A percentile compares a stretch with the other conserved stretches of the same genome.
Evolutionary conservation across 495 filamentous ascomycete genomes (phyloP).

Genomic region (Alectoria sarmentosa): DNA sequence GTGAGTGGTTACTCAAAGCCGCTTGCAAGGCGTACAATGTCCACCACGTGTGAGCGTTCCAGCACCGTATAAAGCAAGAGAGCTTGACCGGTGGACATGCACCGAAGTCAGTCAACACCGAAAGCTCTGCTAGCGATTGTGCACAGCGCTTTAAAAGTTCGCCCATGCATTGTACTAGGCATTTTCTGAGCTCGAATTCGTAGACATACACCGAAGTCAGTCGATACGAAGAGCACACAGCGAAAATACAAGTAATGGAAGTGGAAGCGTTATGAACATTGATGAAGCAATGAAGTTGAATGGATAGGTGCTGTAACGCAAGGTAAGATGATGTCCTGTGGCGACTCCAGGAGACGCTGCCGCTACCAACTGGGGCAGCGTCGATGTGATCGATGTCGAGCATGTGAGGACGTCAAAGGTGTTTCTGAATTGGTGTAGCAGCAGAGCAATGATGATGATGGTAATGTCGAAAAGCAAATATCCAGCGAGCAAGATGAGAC

Average conservation of each 20-base stretch:
- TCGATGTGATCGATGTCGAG: not conserved
- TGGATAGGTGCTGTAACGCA: not conserved
- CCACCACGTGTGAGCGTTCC: not conserved
- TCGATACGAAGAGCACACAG: constrained; percentile 17
- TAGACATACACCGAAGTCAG: constrained; percentile 22
- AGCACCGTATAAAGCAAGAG: not conserved
- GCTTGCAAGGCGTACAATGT: not conserved
- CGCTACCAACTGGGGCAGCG: not conserved
- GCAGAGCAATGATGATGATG: not conserved
- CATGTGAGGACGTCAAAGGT: not conserved
- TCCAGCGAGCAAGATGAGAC: constrained; percentile 4
- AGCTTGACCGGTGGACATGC: constrained; percentile 7
- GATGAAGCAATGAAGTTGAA: not conserved
- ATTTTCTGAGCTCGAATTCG: constrained; percentile 9
- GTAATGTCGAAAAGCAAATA: constrained; percentile 4
- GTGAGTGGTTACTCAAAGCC: not conserved
- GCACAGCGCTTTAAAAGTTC: not conserved
- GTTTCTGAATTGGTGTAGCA: not conserved
- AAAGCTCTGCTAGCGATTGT: not conserved
- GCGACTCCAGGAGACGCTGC: not conserved
- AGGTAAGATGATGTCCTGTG: not conserved
- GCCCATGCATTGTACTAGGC: not conserved
- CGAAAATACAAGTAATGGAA: not conserved
- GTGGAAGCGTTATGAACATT: not conserved
- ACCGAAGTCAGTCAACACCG: constrained; percentile 9